Conservation (phyloP, 345 rosid genomes). For the Kernera saxatilis region DNA sequence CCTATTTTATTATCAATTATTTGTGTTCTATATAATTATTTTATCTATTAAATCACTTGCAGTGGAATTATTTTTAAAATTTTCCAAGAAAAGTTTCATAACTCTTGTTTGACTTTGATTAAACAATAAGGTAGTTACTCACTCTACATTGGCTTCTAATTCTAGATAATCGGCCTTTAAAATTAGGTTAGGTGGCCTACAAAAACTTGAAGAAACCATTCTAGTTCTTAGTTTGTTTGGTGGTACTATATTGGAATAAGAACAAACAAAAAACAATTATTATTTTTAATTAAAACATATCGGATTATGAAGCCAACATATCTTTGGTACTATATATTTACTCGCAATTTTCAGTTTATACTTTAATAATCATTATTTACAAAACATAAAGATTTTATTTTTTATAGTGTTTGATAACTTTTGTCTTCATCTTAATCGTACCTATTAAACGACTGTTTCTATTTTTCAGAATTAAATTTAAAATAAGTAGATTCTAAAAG, state of each 20-base stretch:
- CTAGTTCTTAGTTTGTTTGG: not conserved
- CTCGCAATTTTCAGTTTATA: not conserved
- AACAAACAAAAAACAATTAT: not conserved
- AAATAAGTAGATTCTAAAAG: not conserved
- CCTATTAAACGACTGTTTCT: not conserved
- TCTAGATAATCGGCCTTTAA: not conserved
- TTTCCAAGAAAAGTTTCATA: not conserved
- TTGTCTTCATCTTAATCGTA: not conserved
- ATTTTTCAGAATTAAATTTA: not conserved
- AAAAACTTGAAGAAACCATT: not conserved
- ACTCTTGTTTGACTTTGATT: slow-evolving; percentile 17
- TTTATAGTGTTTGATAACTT: not conserved
- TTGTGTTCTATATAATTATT: not conserved
- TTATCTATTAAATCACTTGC: not conserved
- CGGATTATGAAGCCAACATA: not conserved
- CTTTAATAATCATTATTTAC: not conserved
- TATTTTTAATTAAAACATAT: not conserved
- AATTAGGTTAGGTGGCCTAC: slow-evolving; percentile 11
- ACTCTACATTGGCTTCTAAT: not conserved
- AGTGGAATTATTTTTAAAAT: not conserved
- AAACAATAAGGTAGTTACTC: slow-evolving; percentile 10
- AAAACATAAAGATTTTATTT: not conserved
- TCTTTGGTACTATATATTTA: not conserved
- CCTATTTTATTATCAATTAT: slow-evolving; percentile 11
- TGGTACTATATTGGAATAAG: not conserved